Evolutionary conservation across 176 grass and related monocot species (phyloP), one percentile per base, ranked within the genome.

Genomic region (Oryza glumipatula): DNA sequence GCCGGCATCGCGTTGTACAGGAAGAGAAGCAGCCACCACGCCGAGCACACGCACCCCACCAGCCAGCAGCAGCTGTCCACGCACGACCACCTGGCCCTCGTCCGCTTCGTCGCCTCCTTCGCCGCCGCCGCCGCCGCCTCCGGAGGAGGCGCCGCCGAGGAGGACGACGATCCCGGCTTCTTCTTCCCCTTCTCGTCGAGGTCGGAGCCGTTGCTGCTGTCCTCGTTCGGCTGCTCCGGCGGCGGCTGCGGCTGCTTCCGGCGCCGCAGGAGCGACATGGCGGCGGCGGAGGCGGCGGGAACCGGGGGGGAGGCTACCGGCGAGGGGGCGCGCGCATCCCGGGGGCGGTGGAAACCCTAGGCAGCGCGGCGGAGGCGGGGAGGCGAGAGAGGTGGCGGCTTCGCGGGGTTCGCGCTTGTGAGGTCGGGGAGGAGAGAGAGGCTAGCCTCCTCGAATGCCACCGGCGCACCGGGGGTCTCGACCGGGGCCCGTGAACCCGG

Each of bases 1-100:
- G 96, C 88, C 41, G 96, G 96, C 96, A 99, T 99, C 32, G 96
- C 91, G 92, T 96, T 99, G 93, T 94, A 99, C 45, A 90, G 86
- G 83, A 99, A 99, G 72, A 99, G 87, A 36, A 96, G 75, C 41
- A 99, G 85, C 96, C 96, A 99, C 96, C 96, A 99, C 19, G 74
- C 78, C 6, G 86, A 99, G 91, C 96, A 99, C 48, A 99, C 90
- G 77, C 87, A 92, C n/a, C 96, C 93, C 4, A 99, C 88, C 39
- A 90, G 66, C 96, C 93, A 99, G 86, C 93, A 99, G 88, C 96
- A 99, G 85, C 74, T 91, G 70, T 99, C 91, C 1, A 96, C 67
- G 81, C 96, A 96, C 65, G 91, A 96, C 91, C 93, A 96, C 61
- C 72, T 94, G 49, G 68, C 73, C 83, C 75, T 95, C 2, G 46